Percentiles rank a stretch among this genome's conserved stretches.
phyloP scores from a whole-genome alignment of 2,329 filamentous ascomycete genomes.

The Ceratocystis cacaofunesta region DNA sequence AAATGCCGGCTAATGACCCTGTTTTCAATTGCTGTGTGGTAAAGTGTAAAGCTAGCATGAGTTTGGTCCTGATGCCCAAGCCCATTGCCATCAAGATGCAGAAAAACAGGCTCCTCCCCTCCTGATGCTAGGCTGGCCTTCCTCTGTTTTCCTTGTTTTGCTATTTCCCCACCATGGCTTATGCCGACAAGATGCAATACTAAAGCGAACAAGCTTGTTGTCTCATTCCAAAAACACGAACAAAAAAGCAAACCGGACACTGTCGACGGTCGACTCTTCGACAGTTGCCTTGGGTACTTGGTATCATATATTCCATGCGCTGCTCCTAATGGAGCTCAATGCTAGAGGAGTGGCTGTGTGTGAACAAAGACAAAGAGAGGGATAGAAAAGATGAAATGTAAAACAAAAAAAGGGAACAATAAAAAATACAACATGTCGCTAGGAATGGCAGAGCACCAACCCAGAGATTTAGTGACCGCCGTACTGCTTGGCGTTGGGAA shows the following conservation, averaged over 20 bases:
- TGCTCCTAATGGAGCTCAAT: conserved; percentile 6
- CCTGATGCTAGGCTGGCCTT: not conserved
- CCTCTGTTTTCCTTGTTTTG: not conserved
- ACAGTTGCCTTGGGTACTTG: conserved; percentile 8
- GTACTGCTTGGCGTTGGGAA: conserved; percentile 43
- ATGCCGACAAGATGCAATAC: not conserved
- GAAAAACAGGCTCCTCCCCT: not conserved
- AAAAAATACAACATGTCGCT: not conserved
- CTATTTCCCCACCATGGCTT: not conserved
- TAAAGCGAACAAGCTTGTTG: not conserved
- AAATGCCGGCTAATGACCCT: not conserved
- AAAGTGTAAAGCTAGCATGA: not conserved
- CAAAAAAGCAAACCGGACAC: conserved; percentile 13
- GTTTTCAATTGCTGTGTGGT: not conserved
- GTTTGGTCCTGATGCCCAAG: conserved; percentile 5
- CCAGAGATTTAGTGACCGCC: conserved; percentile 24
- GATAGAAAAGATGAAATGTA: not conserved
- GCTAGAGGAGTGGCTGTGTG: conserved; percentile 4
- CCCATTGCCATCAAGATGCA: not conserved
- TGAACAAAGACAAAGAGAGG: not conserved
- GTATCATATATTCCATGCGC: conserved; percentile 12
- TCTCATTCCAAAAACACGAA: not conserved
- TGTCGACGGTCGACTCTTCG: conserved; percentile 8
- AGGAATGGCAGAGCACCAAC: not conserved
- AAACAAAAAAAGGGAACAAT: not conserved